These are phyloP conservation scores for Neurospora sp. DNA, from an alignment of 495 filamentous ascomycete species.

Conservation along the genomic window DNA sequence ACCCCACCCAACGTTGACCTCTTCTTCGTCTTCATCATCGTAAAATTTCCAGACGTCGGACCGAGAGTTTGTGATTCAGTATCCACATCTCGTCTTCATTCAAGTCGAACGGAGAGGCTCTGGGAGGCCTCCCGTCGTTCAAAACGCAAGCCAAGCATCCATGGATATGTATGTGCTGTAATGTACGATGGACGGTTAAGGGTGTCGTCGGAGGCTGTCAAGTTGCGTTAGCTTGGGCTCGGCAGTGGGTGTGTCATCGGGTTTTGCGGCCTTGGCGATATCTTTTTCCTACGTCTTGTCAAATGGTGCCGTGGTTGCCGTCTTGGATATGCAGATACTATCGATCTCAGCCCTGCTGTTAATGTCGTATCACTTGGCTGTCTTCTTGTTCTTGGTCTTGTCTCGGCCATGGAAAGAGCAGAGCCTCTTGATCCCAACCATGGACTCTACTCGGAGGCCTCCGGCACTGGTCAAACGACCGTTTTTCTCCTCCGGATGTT, in stretches of 20 bases:
- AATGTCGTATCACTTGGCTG: not conserved
- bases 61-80: not conserved
- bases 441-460: not conserved
- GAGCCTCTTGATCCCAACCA: not conserved
- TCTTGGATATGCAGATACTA: not conserved
- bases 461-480: not conserved
- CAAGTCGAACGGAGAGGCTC: not conserved
- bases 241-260: not conserved
- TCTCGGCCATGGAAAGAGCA: not conserved
- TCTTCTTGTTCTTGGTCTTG: not conserved
- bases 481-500: not conserved
- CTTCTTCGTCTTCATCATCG: not conserved
- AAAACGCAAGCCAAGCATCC: not conserved
- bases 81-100: not conserved
- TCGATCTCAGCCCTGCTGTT: not conserved
- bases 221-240: not conserved
- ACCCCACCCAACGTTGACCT: not conserved
- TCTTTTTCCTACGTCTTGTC: not conserved
- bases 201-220: not conserved
- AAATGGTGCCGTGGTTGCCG: not conserved
- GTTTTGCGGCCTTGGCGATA: not conserved
- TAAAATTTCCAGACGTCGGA: not conserved
- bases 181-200: not conserved
- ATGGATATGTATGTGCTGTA: not conserved
- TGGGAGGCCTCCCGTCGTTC: not conserved